Conservation (phyloP, 2,329 filamentous ascomycete species). For the Aspergillus sp. region DNA sequence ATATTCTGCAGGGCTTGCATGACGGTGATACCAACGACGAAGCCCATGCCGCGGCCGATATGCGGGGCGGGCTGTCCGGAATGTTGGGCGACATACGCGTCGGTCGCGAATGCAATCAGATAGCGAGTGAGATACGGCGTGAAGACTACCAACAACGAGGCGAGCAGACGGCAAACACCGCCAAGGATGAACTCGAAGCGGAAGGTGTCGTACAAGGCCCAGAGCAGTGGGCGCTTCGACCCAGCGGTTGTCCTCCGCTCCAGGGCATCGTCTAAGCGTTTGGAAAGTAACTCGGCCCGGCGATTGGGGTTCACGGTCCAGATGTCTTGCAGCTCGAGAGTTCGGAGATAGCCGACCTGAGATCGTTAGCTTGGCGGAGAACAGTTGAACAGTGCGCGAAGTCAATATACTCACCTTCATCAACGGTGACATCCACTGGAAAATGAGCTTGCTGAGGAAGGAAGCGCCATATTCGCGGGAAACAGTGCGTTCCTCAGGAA, state of each 20-base stretch:
- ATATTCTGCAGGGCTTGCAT: slow-evolving; percentile 86
- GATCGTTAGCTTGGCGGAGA: background rate
- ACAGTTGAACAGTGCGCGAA: too few relatives aligned
- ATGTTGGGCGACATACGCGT: slow-evolving; percentile 69
- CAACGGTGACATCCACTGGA: slow-evolving; percentile 85
- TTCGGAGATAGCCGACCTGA: slow-evolving; percentile 79
- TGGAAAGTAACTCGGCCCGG: slow-evolving; percentile 67
- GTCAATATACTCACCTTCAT: slow-evolving; percentile 64
- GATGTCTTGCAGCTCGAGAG: slow-evolving; percentile 79
- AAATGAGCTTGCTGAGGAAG: slow-evolving; percentile 74
- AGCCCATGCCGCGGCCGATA: slow-evolving; percentile 74
- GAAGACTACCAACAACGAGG: slow-evolving; percentile 73
- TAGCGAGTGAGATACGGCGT: slow-evolving; percentile 83
- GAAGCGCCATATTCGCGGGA: slow-evolving; percentile 72
- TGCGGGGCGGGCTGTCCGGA: slow-evolving; percentile 57
- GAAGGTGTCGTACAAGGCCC: slow-evolving; percentile 84
- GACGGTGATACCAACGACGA: slow-evolving; percentile 77
- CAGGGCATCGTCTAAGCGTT: slow-evolving; percentile 67
- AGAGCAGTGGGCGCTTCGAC: slow-evolving; percentile 70
- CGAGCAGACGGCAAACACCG: slow-evolving; percentile 71
- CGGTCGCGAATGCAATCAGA: slow-evolving; percentile 78
- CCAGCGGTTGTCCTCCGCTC: slow-evolving; percentile 65
- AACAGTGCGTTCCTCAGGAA: slow-evolving; percentile 53
- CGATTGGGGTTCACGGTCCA: slow-evolving; percentile 85
- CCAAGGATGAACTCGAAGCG: slow-evolving; percentile 81